These are phyloP conservation scores for Monosporascus ibericus DNA, from an alignment of 2,329 filamentous ascomycete species.

Conservation along the genomic window DNA sequence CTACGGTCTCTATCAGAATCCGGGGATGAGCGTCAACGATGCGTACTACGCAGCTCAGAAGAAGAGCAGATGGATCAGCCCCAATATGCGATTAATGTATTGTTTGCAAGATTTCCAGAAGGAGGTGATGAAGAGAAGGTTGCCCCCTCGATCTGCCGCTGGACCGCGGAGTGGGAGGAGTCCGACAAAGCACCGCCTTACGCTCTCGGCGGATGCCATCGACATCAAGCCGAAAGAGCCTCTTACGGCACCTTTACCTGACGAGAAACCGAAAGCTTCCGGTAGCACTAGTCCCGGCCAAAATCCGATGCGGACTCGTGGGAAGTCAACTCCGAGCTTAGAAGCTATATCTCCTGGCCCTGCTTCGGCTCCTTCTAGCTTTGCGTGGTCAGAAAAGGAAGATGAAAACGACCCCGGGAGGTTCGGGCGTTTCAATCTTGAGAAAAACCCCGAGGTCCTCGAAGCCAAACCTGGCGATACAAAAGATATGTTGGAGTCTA, in stretches of 20 bases:
- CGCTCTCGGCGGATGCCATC: conserved; percentile 54
- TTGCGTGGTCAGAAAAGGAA: conserved; percentile 51
- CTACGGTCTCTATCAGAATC: conserved; percentile 75
- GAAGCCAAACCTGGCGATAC: conserved; percentile 4
- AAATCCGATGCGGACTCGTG: conserved; percentile 41
- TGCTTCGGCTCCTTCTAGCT: conserved; percentile 60
- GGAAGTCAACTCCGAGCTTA: conserved; percentile 46
- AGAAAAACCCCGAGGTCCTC: conserved; percentile 28
- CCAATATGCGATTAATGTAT: conserved; percentile 90
- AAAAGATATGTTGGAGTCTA: conserved; percentile 25
- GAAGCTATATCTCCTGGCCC: conserved; percentile 54
- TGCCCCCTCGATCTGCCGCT: conserved; percentile 38
- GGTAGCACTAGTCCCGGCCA: conserved; percentile 35
- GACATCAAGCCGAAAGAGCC: conserved; percentile 49
- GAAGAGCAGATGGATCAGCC: conserved; percentile 81
- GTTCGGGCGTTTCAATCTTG: conserved; percentile 34
- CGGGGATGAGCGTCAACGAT: conserved; percentile 71
- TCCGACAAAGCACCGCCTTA: conserved; percentile 54
- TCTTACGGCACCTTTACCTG: conserved; percentile 54
- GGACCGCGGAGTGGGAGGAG: conserved; percentile 46
- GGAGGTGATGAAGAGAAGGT: conserved; percentile 47
- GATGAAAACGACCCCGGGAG: conserved; percentile 35
- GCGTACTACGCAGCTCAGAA: conserved; percentile 76
- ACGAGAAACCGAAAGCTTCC: conserved; percentile 41
- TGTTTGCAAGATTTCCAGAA: conserved; percentile 78